Evolutionary conservation across 768 basidiomycete genomes (phyloP), one percentile per base, ranked within the genome.

Genomic region (Boletus pseudopeckii): DNA sequence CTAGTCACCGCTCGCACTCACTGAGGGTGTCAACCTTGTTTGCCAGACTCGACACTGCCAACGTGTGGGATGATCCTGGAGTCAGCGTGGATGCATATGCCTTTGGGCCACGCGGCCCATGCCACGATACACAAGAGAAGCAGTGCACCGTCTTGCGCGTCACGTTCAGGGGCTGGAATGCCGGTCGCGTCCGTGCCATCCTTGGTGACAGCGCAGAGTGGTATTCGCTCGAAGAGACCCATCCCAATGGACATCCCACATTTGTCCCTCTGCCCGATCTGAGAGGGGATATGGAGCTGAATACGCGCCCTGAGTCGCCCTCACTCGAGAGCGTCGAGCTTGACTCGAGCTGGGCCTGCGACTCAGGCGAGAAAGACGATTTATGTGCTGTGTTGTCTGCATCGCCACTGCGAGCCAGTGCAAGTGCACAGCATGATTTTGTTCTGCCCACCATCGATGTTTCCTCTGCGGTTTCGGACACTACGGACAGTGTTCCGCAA

Each of bases 371-470:
- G 22, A 34, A 37, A 38, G 55, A 58, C 18, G 50, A 51, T 30
- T 41, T 30, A 17, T 17, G 13, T 28, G 56, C 53, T 40, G 41
- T 51, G 7, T 26, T 60, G 8, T 58, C 56, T 40, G 34, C 36
- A 10, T 49, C 56, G 2, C 55, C 56, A 9, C 55, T 62, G 44
- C 56, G 63, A 7, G 49, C 52, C 24, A 71, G 78, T 22, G 63
- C 60, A 22, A 85, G 89, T 62, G 80, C 85, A 11, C 74, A 86
- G 4, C 73, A 80, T 18, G 88, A 88, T 3, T 80, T 94, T 53
- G 70, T 92, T 11, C 72, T 92, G n/a, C 90, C 90, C 5, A 87
- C 82, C 1, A 77, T 91, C 48, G 88, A 90, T 65, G 79, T 88
- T 57, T 86, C 87, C 0, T 78, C 83, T 6, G 70, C 75, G 8